phyloP scores from a whole-genome alignment of 352 stramenopile species.

The Phytophthora boehmeriae region DNA sequence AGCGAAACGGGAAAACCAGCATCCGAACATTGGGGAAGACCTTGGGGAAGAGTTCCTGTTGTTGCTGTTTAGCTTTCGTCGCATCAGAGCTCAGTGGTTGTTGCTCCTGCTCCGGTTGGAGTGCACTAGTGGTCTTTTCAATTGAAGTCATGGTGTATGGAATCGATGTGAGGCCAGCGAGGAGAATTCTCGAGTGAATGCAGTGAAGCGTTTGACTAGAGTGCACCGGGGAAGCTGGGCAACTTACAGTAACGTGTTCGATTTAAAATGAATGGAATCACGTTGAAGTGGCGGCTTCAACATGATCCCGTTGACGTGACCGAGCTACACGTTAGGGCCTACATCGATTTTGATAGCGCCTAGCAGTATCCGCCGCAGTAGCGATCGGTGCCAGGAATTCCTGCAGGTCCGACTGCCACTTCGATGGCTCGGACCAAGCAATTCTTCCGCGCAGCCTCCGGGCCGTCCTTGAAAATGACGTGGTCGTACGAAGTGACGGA shows the following conservation, averaged over 20 bases:
- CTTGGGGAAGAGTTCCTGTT: constrained; percentile 33
- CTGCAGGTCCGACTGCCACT: constrained; percentile 55
- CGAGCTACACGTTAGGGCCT: neutral
- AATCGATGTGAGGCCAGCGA: no score
- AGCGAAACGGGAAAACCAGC: constrained; percentile 39
- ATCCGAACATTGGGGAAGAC: constrained; percentile 36
- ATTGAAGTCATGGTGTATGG: constrained; percentile 1
- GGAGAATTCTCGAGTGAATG: no score
- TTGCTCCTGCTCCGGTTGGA: constrained; percentile 14
- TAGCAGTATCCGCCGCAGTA: constrained; percentile 80
- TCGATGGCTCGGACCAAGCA: constrained; percentile 49
- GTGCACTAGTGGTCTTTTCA: neutral
- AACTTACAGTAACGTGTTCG: no score
- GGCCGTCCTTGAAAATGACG: constrained; percentile 44
- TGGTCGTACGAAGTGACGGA: constrained; percentile 44
- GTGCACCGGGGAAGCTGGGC: no score
- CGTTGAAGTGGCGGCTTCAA: neutral
- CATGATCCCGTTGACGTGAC: neutral
- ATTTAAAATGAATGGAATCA: neutral
- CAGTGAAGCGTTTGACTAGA: no score
- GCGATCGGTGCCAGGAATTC: constrained; percentile 30
- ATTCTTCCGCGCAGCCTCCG: constrained; percentile 43
- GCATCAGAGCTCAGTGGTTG: no score
- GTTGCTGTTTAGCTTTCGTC: constrained; percentile 1
- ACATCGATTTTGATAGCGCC: neutral